Percentiles rank a stretch among this genome's conserved stretches.
Evolutionary conservation across 768 basidiomycete species (phyloP).

Genomic region (Psilocybe tampanensis): DNA sequence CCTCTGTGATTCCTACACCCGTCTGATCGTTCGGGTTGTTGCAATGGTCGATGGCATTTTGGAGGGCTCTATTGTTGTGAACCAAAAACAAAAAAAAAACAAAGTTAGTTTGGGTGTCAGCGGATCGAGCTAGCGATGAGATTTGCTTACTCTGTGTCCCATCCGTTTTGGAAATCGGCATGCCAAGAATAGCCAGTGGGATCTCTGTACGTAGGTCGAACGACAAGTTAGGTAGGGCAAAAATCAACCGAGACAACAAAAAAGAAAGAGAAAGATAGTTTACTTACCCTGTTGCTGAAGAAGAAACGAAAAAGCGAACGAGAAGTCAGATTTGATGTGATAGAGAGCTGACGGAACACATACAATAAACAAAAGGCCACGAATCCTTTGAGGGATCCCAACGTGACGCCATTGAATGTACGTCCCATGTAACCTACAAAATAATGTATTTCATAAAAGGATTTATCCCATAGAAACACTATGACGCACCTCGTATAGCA

Average conservation of each 20-base stretch:
- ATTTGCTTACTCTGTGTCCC: constrained; percentile 41
- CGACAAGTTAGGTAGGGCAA: constrained; percentile 12
- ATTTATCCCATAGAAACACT: too few relatives aligned
- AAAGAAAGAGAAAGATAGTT: too few relatives aligned
- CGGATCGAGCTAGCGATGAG: too few relatives aligned
- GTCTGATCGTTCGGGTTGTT: constrained; percentile 41
- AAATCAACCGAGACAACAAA: not conserved
- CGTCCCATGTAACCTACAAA: constrained; percentile 41
- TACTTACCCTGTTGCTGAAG: constrained; percentile 39
- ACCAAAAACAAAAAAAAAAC: too few relatives aligned
- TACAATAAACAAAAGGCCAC: constrained; percentile 45
- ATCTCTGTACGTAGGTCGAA: too few relatives aligned
- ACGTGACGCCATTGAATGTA: constrained; percentile 32
- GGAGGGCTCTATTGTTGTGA: constrained; percentile 40
- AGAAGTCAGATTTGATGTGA: not conserved
- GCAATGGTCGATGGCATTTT: constrained; percentile 48
- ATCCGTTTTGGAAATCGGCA: constrained; percentile 52
- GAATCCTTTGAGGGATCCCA: constrained; percentile 35
- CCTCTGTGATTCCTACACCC: constrained; percentile 36
- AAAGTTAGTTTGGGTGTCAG: too few relatives aligned
- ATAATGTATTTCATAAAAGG: not conserved
- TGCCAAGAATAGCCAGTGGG: constrained; percentile 53
- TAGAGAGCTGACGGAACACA: not conserved
- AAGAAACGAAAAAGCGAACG: too few relatives aligned
- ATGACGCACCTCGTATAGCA: constrained; percentile 36